Evolutionary conservation across 2,329 filamentous ascomycete species (phyloP).

Genomic region (Pseudogymnoascus destructans): DNA sequence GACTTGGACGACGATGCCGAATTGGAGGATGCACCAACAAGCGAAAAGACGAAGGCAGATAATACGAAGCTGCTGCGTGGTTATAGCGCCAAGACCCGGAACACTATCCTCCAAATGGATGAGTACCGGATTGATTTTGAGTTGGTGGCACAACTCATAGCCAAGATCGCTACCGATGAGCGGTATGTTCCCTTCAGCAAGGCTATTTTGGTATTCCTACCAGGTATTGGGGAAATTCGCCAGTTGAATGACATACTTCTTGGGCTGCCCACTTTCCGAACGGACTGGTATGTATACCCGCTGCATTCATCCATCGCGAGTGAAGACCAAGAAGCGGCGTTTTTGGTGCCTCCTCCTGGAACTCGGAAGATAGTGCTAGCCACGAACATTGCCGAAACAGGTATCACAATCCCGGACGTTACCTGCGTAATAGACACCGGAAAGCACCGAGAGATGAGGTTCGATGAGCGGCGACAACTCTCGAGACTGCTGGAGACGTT

Average conservation of each 20-base stretch:
- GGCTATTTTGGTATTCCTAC: conserved; percentile 87
- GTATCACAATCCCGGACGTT: conserved; percentile 95
- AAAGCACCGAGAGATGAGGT: conserved; percentile 95
- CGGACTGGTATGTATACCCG: conserved; percentile 74
- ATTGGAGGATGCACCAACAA: conserved; percentile 37
- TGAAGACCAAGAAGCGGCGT: conserved; percentile 91
- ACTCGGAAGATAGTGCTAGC: conserved; percentile 87
- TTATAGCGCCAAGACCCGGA: conserved; percentile 66
- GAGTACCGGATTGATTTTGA: conserved; percentile 89
- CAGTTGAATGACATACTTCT: conserved; percentile 75
- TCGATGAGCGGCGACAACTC: conserved; percentile 83
- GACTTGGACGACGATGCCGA: conserved; percentile 49
- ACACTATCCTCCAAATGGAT: conserved; percentile 64
- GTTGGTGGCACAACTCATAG: conserved; percentile 66
- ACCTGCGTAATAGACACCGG: conserved; percentile 95
- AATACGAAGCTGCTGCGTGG: conserved; percentile 51
- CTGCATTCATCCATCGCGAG: conserved; percentile 91
- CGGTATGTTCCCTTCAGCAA: conserved; percentile 63
- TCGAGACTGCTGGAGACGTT: conserved; percentile 88
- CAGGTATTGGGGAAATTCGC: conserved; percentile 85
- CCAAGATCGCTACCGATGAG: conserved; percentile 57
- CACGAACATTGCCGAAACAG: conserved; percentile 96
- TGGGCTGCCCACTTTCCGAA: conserved; percentile 61
- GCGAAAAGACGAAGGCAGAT: conserved; percentile 33
- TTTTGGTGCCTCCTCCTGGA: conserved; percentile 69